Percentiles rank a stretch among this genome's conserved stretches.
Conservation (phyloP, 2,329 filamentous ascomycete species). For the Plectosphaerella sp. region DNA sequence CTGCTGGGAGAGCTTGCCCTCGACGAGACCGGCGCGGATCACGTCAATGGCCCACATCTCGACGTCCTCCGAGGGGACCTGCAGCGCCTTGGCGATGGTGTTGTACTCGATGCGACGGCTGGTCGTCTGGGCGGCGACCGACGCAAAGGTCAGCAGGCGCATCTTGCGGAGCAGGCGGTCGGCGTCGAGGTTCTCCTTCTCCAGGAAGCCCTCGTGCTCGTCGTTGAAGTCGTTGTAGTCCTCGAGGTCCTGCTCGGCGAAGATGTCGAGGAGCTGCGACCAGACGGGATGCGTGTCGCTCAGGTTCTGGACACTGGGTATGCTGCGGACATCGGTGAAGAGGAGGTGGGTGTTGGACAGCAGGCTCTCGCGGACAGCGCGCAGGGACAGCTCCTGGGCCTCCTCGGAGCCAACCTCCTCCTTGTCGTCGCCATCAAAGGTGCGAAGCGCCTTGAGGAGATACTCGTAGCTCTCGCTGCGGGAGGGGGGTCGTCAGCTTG, state of each 20-base stretch:
- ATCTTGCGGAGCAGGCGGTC: slow-evolving; percentile 87
- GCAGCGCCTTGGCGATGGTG: slow-evolving; percentile 77
- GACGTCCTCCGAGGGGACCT: slow-evolving; percentile 77
- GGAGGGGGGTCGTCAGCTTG: background rate
- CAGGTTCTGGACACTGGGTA: slow-evolving; percentile 81
- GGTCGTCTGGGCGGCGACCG: slow-evolving; percentile 76
- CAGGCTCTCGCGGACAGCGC: slow-evolving; percentile 50
- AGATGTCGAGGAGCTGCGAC: slow-evolving; percentile 91
- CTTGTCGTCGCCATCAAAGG: slow-evolving; percentile 52
- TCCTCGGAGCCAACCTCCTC: slow-evolving; percentile 54
- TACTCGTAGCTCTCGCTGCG: slow-evolving; percentile 61
- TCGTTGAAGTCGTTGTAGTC: slow-evolving; percentile 95
- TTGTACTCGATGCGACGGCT: slow-evolving; percentile 86
- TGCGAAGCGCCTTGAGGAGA: slow-evolving; percentile 56
- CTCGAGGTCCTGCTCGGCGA: slow-evolving; percentile 89
- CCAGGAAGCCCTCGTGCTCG: slow-evolving; percentile 81
- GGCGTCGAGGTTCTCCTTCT: slow-evolving; percentile 68
- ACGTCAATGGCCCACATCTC: slow-evolving; percentile 99
- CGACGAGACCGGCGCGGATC: slow-evolving; percentile 90
- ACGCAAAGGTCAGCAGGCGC: slow-evolving; percentile 88
- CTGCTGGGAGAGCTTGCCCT: slow-evolving; percentile 93
- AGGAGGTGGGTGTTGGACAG: slow-evolving; percentile 55
- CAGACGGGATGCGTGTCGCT: slow-evolving; percentile 78
- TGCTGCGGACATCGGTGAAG: slow-evolving; percentile 77
- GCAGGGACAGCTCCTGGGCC: slow-evolving; percentile 55